phyloP scores from a whole-genome alignment of 169 alveolate species.

The Neospora caninum region DNA sequence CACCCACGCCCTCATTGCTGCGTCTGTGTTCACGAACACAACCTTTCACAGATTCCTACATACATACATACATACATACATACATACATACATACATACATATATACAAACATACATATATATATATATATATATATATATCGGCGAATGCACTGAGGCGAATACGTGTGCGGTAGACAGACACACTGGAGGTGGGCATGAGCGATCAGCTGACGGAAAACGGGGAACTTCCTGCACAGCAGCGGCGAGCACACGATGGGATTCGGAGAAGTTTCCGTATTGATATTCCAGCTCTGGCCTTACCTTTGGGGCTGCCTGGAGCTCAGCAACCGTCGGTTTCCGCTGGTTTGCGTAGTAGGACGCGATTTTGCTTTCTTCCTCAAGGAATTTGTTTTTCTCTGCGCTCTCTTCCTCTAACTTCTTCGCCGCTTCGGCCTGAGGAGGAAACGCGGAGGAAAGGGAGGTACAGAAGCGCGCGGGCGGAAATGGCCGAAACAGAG shows the following conservation, averaged over 20 bases:
- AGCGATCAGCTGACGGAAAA: no score
- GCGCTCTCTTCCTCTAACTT: not conserved
- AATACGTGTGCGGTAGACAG: not conserved
- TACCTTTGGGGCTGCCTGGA: not conserved
- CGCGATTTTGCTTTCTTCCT: not conserved
- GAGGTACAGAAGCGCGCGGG: not conserved
- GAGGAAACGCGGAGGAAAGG: not conserved
- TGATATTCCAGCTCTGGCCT: not conserved
- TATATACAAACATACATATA: not conserved
- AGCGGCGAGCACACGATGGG: no score
- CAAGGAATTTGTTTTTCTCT: not conserved
- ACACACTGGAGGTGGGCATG: no score
- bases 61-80: not conserved
- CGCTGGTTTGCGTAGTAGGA: constrained; percentile 10
- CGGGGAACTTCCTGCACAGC: no score
- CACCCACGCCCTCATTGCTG: no score
- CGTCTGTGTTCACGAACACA: no score
- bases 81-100: constrained; percentile 34
- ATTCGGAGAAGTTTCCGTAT: no score
- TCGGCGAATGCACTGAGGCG: not conserved
- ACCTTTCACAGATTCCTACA: no score
- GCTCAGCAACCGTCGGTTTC: not conserved
- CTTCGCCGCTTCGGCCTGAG: not conserved
- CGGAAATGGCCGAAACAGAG: no score
- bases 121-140: not conserved